phyloP scores from a whole-genome alignment of 129 eudicot genomes.

The Deinandra increscens region DNA sequence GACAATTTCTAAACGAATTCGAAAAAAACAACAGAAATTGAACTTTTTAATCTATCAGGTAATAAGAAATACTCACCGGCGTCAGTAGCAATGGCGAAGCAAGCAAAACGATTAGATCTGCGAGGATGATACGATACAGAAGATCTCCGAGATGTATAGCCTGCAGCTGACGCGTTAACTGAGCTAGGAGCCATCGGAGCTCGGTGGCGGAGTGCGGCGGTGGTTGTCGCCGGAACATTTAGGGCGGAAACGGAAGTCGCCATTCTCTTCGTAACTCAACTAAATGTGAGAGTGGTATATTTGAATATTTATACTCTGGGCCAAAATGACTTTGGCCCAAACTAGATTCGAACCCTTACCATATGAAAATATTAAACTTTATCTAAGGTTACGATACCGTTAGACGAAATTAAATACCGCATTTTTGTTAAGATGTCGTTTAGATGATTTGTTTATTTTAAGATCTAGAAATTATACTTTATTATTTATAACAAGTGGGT shows the following conservation, averaged over 20 bases:
- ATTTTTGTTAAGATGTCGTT: too few relatives aligned
- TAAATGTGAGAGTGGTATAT: too few relatives aligned
- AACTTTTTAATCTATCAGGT: not conserved
- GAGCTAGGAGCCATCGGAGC: slow-evolving; percentile 39
- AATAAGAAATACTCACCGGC: slow-evolving; percentile 30
- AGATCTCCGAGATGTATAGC: slow-evolving; percentile 38
- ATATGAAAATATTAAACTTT: too few relatives aligned
- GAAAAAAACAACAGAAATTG: not conserved
- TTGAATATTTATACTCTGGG: too few relatives aligned
- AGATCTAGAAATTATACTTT: too few relatives aligned
- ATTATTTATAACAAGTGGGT: too few relatives aligned
- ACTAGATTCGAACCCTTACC: too few relatives aligned
- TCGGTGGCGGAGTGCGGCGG: slow-evolving; percentile 43
- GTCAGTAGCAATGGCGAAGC: slow-evolving; percentile 49
- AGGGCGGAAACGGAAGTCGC: slow-evolving; percentile 47
- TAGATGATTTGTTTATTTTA: too few relatives aligned
- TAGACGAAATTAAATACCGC: too few relatives aligned
- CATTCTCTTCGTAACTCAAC: slow-evolving; percentile 46
- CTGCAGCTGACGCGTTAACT: slow-evolving; percentile 38
- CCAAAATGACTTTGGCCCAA: too few relatives aligned
- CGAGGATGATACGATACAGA: slow-evolving; percentile 23
- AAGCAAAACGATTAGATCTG: slow-evolving; percentile 53
- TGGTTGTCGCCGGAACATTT: slow-evolving; percentile 45
- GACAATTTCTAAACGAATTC: not conserved
- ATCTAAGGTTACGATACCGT: too few relatives aligned